Evolutionary conservation across 192 early-diverging fungal species (phyloP).

Genomic region (Linnemannia elongata): DNA sequence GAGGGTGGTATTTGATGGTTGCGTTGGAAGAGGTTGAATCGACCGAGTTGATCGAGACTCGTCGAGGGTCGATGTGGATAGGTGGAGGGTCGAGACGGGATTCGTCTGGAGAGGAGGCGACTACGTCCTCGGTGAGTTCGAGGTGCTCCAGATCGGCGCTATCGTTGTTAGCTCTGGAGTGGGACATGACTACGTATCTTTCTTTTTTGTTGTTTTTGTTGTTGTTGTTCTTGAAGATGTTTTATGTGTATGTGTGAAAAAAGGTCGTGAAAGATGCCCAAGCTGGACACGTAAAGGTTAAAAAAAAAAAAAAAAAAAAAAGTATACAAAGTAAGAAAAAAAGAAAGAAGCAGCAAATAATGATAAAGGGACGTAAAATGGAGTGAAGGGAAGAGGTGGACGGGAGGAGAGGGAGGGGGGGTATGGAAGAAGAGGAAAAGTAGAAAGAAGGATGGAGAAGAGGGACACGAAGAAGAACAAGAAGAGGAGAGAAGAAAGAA

Average conservation of each 20-base stretch:
- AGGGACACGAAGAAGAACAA: neutral
- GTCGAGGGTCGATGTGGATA: conserved; percentile 18
- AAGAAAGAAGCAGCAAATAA: too few relatives aligned
- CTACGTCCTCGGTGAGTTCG: conserved; percentile 38
- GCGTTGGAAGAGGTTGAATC: conserved; percentile 33
- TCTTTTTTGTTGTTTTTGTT: neutral
- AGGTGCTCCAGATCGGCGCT: conserved; percentile 55
- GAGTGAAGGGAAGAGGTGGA: neutral
- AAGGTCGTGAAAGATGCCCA: neutral
- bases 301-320: neutral
- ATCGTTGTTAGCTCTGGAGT: conserved; percentile 51
- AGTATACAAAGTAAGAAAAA: neutral
- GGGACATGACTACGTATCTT: conserved; percentile 26
- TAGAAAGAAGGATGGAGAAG: neutral
- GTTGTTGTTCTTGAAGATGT: neutral
- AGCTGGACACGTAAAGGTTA: neutral
- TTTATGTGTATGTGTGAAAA: neutral
- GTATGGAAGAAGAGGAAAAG: neutral
- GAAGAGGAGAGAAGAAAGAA: neutral
- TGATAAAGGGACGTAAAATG: neutral
- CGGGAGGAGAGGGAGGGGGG: neutral
- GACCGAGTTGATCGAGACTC: conserved; percentile 49
- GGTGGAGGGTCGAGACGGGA: conserved; percentile 2
- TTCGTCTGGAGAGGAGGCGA: conserved; percentile 3
- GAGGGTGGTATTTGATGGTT: conserved; percentile 42